These are phyloP conservation scores for Cordyceps farinosa DNA, from an alignment of 2,329 filamentous ascomycete species.

Conservation along the genomic window DNA sequence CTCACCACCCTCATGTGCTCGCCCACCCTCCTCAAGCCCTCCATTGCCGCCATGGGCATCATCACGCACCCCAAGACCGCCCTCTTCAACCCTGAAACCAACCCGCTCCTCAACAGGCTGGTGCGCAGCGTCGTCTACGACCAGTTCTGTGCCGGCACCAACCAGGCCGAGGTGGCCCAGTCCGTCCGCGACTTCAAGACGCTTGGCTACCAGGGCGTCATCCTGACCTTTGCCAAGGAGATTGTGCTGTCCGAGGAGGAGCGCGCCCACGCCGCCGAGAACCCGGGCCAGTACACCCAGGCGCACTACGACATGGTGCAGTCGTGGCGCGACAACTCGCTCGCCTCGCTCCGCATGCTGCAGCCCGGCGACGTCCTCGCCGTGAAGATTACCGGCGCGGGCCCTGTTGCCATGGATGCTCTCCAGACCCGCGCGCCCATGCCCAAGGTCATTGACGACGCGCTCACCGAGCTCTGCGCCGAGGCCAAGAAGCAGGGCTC, in stretches of 20 bases:
- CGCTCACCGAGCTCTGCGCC: constrained; percentile 67
- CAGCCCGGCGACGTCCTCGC: constrained; percentile 52
- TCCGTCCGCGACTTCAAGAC: constrained; percentile 43
- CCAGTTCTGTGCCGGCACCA: constrained; percentile 55
- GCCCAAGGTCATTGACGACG: constrained; percentile 55
- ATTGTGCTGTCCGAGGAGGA: constrained; percentile 32
- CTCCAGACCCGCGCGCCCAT: constrained; percentile 59
- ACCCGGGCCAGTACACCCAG: constrained; percentile 19
- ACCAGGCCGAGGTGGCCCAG: constrained; percentile 42
- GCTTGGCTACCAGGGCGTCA: constrained; percentile 50
- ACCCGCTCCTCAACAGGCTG: constrained; percentile 36
- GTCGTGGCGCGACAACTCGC: constrained; percentile 50
- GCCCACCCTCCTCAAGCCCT: constrained; percentile 25
- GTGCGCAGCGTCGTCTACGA: constrained; percentile 48
- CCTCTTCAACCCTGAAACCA: constrained; percentile 44
- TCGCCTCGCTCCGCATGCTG: constrained; percentile 43
- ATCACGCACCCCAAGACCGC: constrained; percentile 31
- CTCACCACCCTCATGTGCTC: constrained; percentile 29
- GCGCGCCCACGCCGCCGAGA: constrained; percentile 21
- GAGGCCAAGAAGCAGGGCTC: constrained; percentile 63
- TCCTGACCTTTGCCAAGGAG: constrained; percentile 52
- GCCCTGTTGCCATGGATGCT: constrained; percentile 60
- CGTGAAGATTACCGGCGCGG: constrained; percentile 71
- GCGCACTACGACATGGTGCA: constrained; percentile 30
- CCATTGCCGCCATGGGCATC: constrained; percentile 24